Evolutionary conservation across 2,329 filamentous ascomycete species (phyloP), one percentile per base, ranked within the genome.

Genomic region (Penicillium sp.): DNA sequence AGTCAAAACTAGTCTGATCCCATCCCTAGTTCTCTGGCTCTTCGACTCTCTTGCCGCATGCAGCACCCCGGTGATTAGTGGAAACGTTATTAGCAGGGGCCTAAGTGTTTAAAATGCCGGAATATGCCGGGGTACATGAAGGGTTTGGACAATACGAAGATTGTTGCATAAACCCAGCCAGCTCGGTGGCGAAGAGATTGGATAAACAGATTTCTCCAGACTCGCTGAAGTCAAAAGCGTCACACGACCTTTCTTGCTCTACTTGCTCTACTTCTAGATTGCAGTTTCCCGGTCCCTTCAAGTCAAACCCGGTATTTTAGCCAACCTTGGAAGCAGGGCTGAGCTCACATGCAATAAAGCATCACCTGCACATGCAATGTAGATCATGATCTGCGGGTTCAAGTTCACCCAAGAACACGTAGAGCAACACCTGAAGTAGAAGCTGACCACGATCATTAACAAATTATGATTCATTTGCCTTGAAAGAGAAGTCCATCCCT

Each of bases 351-450:
- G 60, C 48, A 62, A 57, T 51, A 54, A 52, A 42, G 27, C 39
- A 62, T 65, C 55, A 61, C 54, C 52, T 59, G 60, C 59, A 49
- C 55, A 61, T 48, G 59, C 57, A 58, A 42, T 40, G 59, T 59
- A 58, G 61, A 64, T 65, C 61, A 45, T 29, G 47, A 52, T 52
- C 49, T 58, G 53, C 56, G 50, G 34, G 34, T 36, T n/a, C 34
- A 36, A n/a, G 4, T 14, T 36, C 34, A 36, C 34, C 34, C 6
- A 36, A 18, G 18, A 18, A 18, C 18, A 18, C 18, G 18, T 7
- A 36, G 31, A 14, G 31, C 31, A 34, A 36, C 3, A n/a, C 34
- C 34, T 36, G 2, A 27, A 27, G 24, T 27, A 27, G 24, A 27
- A 27, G 24, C 24, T 27, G 24, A 27, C n/a, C 24, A 27, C 24